A percentile compares a stretch with the other conserved stretches of the same genome.
Evolutionary conservation across 495 filamentous ascomycete species (phyloP).

Genomic region (Talaromyces liani): DNA sequence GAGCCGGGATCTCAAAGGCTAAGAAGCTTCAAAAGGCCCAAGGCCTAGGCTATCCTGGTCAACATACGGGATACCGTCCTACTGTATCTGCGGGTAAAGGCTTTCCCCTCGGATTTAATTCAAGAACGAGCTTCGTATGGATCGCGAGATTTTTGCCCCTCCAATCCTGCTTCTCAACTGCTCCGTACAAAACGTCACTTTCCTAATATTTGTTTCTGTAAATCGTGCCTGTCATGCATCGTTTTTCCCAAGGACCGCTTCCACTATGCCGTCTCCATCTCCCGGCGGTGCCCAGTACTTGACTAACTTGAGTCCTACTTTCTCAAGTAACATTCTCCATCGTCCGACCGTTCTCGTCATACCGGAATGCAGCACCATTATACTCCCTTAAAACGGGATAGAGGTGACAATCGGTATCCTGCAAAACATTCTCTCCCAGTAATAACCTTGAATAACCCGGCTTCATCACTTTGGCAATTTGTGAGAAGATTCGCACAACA

Average conservation of each 20-base stretch:
- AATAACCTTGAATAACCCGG: slow-evolving; percentile 41
- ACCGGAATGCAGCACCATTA: slow-evolving; percentile 28
- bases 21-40: not conserved
- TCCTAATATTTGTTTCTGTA: not conserved
- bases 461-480: slow-evolving; percentile 25
- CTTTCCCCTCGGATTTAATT: not conserved
- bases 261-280: slow-evolving; percentile 20
- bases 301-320: slow-evolving; percentile 26
- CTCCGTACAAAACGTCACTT: not conserved
- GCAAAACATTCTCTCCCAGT: slow-evolving; percentile 37
- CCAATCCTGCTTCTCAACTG: not conserved
- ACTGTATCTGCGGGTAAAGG: not conserved
- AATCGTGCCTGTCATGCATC: not conserved
- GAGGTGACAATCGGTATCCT: slow-evolving; percentile 25
- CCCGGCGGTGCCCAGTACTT: slow-evolving; percentile 22
- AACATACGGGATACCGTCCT: not conserved
- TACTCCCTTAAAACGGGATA: slow-evolving; percentile 23
- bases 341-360: slow-evolving; percentile 31
- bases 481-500: slow-evolving; percentile 17
- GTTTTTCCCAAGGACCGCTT: slow-evolving; percentile 13
- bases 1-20: not conserved
- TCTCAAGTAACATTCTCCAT: slow-evolving; percentile 26
- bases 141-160: not conserved
- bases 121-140: not conserved
- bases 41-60: not conserved